Evolutionary conservation across 129 eudicot species (phyloP), one percentile per base, ranked within the genome.

Genomic region (Lactuca sativa): DNA sequence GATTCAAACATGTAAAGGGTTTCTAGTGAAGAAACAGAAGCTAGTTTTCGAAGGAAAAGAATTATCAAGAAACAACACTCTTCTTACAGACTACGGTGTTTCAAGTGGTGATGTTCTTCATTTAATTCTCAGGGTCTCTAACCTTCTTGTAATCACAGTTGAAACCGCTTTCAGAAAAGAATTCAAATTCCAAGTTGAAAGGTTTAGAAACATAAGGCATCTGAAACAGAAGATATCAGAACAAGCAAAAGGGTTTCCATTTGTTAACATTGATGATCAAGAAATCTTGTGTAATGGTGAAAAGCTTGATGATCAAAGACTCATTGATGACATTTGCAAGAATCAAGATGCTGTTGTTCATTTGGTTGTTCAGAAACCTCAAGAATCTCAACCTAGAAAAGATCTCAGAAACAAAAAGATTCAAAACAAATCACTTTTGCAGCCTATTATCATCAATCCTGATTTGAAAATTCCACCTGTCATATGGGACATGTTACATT

Each of bases 1-100:
- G 92, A 78, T 89, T 67, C 92, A 89, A 71, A 81, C 83, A n/a
- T 81, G 82, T 74, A 83, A 79, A 81, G 96, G 96, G 75, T 86
- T 85, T 81, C 82, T 86, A 63, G 87, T 77, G 33, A 86, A 81
- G 83, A 89, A 70, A 52, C 96, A 89, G 63, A 89, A 81, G 81
- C 67, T 89, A 25, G 92, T 89, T 64, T 89, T 64, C 44, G 86
- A 69, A 18, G 92, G 92, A 10, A 81, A 83, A 70, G 89, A 83
- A 67, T 59, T 89, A 33, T 73, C 96, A 9, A 74, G 89, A 59
- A 89, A 82, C 53, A 74, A 77, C 54, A 74, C 76, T 48, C 83
- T 86, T 47, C 82, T 84, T 66, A 89, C 82, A 79, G 96, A 86
- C 48, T 88, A 88, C 66, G 96, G 96, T 66, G 86, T 88, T 43